Conservation (phyloP, 257 asterid species). For the Plantago ovata region DNA sequence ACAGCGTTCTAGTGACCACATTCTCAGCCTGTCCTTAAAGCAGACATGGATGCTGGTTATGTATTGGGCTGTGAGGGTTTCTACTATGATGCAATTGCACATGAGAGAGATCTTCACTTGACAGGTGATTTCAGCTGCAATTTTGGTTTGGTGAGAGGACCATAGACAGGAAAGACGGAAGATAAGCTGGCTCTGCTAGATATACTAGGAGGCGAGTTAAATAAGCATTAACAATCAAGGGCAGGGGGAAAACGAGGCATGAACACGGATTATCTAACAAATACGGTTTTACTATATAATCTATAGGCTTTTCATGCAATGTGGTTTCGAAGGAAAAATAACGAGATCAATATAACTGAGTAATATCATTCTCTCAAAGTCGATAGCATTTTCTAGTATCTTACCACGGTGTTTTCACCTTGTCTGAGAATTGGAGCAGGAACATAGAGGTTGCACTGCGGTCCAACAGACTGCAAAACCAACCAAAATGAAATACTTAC, state of each 20-base stretch:
- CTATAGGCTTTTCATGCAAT: slow-evolving; percentile 3
- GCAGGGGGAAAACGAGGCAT: background rate
- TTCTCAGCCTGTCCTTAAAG: too few species aligned
- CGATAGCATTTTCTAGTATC: slow-evolving; percentile 11
- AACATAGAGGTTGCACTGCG: slow-evolving; percentile 87
- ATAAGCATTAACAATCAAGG: background rate
- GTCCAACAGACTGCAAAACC: slow-evolving; percentile 72
- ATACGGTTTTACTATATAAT: background rate
- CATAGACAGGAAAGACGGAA: too few species aligned
- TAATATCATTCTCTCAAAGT: background rate
- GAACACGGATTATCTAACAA: background rate
- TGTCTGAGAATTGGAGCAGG: slow-evolving; percentile 79
- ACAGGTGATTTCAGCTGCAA: too few species aligned
- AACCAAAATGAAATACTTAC: slow-evolving; percentile 11
- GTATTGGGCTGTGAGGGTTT: too few species aligned
- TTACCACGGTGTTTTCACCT: slow-evolving; percentile 76
- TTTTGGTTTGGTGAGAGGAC: too few species aligned
- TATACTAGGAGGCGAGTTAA: background rate
- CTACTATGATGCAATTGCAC: too few species aligned
- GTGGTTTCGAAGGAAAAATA: background rate
- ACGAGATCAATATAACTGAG: background rate
- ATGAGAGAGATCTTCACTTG: too few species aligned
- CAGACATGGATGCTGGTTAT: too few species aligned
- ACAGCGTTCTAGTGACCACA: too few species aligned
- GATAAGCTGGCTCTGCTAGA: too few species aligned